Conservation (phyloP, 805 yeast species). For the Yamadazyma scolyti region DNA sequence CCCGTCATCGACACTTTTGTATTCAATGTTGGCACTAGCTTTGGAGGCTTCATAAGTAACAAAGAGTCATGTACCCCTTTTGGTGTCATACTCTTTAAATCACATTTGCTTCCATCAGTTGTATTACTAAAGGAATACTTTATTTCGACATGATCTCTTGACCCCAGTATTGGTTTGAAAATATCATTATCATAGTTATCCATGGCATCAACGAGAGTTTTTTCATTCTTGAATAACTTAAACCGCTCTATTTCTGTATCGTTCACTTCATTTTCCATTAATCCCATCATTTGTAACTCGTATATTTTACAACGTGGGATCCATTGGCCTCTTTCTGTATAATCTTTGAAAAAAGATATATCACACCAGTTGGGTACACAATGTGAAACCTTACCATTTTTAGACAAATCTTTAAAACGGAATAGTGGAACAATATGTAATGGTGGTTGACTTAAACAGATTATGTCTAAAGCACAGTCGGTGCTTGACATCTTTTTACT, state of each 20-base stretch:
- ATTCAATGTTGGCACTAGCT: constrained; percentile 3
- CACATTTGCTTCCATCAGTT: background rate
- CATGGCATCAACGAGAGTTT: constrained; percentile 58
- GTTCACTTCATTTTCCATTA: constrained; percentile 85
- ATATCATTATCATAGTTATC: constrained; percentile 59
- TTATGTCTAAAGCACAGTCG: constrained; percentile 84
- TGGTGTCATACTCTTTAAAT: constrained; percentile 7
- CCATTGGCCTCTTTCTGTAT: constrained; percentile 57
- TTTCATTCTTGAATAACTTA: constrained; percentile 25
- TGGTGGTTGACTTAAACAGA: constrained; percentile 88
- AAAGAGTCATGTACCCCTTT: constrained; percentile 10
- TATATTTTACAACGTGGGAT: constrained; percentile 92
- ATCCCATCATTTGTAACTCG: constrained; percentile 97
- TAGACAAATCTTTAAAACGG: constrained; percentile 45
- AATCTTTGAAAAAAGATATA: constrained; percentile 81
- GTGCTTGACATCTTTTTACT: constrained; percentile 70
- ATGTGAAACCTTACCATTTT: constrained; percentile 50
- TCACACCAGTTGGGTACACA: constrained; percentile 96
- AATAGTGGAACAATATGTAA: constrained; percentile 88
- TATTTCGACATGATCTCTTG: constrained; percentile 2
- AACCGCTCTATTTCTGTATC: constrained; percentile 65
- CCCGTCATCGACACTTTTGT: constrained; percentile 15
- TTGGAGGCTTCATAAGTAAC: constrained; percentile 6
- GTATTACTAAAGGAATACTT: constrained; percentile 5
- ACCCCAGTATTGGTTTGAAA: constrained; percentile 32